A percentile compares a stretch with the other conserved stretches of the same genome.
Conservation (phyloP, 257 asterid species). For the Nicotiana paniculata region DNA sequence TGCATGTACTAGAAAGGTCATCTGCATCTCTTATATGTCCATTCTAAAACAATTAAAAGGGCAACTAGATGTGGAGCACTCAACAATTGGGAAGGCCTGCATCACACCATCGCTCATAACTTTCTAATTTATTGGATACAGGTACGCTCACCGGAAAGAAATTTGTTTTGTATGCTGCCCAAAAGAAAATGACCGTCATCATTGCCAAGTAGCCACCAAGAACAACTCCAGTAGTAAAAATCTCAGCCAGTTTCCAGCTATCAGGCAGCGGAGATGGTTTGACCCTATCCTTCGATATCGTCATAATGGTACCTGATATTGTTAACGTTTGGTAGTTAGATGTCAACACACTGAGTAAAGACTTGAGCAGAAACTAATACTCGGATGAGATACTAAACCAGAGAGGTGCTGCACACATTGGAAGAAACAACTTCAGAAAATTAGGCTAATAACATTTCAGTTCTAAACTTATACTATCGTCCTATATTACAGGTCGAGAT, state of each 20-base stretch:
- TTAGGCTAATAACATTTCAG: background rate
- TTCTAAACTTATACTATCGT: background rate
- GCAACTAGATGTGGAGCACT: background rate
- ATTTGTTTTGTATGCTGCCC: conserved; percentile 86
- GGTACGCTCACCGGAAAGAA: conserved; percentile 70
- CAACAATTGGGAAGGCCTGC: background rate
- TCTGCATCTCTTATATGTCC: background rate
- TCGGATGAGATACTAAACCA: background rate
- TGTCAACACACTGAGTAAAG: background rate
- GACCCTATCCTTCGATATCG: conserved; percentile 37
- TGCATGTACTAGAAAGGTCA: background rate
- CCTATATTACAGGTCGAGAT: background rate
- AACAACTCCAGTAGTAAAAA: conserved; percentile 31
- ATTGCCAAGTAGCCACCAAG: conserved; percentile 34
- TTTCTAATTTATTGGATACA: background rate
- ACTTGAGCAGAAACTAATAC: background rate
- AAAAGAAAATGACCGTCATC: conserved; percentile 81
- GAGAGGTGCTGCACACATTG: background rate
- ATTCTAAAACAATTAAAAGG: background rate
- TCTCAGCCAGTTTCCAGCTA: conserved; percentile 41
- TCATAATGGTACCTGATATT: conserved; percentile 33
- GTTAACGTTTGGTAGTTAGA: background rate
- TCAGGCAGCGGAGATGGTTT: conserved; percentile 39
- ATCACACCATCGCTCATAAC: background rate
- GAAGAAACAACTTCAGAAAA: background rate